A percentile compares a stretch with the other conserved stretches of the same genome.
Conservation (phyloP, 441 rosid species). For the Croton laevigatus region DNA sequence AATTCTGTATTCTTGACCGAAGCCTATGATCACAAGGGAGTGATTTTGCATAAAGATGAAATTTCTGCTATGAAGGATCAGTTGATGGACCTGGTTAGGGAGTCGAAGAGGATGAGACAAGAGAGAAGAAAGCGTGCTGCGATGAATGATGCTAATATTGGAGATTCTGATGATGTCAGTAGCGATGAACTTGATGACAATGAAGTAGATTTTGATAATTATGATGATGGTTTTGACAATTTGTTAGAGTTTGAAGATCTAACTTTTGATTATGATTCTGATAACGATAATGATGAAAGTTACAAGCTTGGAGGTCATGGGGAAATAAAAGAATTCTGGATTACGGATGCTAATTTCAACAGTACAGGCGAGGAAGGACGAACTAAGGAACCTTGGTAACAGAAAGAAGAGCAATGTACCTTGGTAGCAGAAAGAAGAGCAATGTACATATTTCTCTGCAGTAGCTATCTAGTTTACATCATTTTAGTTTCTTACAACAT, state of each 20-base stretch:
- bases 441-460: background rate
- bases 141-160: constrained; percentile 13
- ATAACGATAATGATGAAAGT: constrained; percentile 26
- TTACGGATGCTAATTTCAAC: constrained; percentile 31
- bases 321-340: constrained; percentile 50
- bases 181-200: constrained; percentile 18
- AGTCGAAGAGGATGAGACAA: constrained; percentile 67
- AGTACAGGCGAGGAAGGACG: constrained; percentile 13
- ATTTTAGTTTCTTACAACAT: too few relatives aligned
- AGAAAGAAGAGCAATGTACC: constrained; percentile 17
- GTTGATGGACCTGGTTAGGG: constrained; percentile 54
- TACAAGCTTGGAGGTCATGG: constrained; percentile 17
- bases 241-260: constrained; percentile 53
- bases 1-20: constrained; percentile 73
- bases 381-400: constrained; percentile 54
- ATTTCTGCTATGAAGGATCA: constrained; percentile 43
- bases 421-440: constrained; percentile 48
- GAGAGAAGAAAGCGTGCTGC: constrained; percentile 41
- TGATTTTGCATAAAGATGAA: constrained; percentile 57
- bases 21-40: constrained; percentile 64
- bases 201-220: constrained; percentile 15
- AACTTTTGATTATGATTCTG: constrained; percentile 46
- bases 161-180: constrained; percentile 18
- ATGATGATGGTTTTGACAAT: constrained; percentile 69
- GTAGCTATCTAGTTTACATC: background rate